phyloP scores from a whole-genome alignment of 352 stramenopile genomes.

The Globisporangium apiculatum region DNA sequence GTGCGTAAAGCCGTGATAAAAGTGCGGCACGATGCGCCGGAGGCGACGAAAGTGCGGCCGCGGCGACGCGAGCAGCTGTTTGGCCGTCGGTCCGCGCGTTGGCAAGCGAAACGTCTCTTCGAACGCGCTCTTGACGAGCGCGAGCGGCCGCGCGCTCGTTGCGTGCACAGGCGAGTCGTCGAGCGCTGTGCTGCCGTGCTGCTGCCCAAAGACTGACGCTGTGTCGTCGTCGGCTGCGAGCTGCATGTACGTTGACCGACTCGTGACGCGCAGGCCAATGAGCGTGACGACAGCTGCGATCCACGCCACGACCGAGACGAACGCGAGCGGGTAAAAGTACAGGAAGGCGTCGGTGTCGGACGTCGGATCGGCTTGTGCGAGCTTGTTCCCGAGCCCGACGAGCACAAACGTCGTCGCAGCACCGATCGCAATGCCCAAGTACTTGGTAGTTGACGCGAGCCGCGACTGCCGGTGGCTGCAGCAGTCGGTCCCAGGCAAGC shows the following conservation, averaged over 20 bases:
- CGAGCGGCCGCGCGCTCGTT: slow-evolving; percentile 24
- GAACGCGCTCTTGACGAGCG: slow-evolving; percentile 59
- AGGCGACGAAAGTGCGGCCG: slow-evolving; percentile 71
- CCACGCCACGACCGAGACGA: slow-evolving; percentile 67
- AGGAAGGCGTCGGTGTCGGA: slow-evolving; percentile 39
- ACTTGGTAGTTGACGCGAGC: slow-evolving; percentile 53
- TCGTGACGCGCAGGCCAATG: slow-evolving; percentile 52
- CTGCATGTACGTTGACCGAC: slow-evolving; percentile 56
- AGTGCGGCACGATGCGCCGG: slow-evolving; percentile 62
- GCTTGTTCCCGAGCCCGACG: slow-evolving; percentile 35
- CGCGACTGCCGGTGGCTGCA: slow-evolving; percentile 55
- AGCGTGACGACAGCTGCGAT: slow-evolving; percentile 62
- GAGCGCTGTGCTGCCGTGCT: slow-evolving; percentile 21
- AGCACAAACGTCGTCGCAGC: slow-evolving; percentile 43
- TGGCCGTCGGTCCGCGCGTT: slow-evolving; percentile 24
- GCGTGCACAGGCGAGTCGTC: slow-evolving; percentile 22
- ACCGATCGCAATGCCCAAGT: slow-evolving; percentile 54
- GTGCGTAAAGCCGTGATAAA: slow-evolving; percentile 68
- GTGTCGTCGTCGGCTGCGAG: slow-evolving; percentile 50
- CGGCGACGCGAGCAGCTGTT: slow-evolving; percentile 39
- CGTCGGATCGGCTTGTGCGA: slow-evolving; percentile 31
- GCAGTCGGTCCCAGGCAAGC: background rate
- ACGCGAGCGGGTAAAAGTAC: slow-evolving; percentile 74
- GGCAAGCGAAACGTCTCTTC: slow-evolving; percentile 50
- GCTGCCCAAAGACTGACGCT: slow-evolving; percentile 26